Conservation (phyloP, 75 land plant species). For the Isoetes taiwanensis region DNA sequence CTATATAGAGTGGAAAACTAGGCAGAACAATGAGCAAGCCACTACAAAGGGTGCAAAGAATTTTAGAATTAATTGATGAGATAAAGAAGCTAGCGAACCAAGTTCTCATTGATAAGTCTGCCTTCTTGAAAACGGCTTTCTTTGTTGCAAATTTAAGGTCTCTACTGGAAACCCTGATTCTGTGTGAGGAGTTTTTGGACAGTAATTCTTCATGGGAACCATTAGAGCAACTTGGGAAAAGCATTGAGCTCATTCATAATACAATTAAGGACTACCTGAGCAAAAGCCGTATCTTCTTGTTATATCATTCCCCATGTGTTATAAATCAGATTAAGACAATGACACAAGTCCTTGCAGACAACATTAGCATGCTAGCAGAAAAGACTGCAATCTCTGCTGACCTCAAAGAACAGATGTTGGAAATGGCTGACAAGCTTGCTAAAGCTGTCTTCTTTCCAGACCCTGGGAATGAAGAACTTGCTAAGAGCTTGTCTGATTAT, state of each 20-base stretch:
- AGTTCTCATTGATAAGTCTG: conserved; percentile 9
- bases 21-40: too few relatives aligned
- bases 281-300: background rate
- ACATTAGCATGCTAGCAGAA: background rate
- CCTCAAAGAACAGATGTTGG: conserved; percentile 1
- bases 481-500: background rate
- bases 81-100: conserved; percentile 8
- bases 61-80: too few relatives aligned
- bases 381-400: background rate
- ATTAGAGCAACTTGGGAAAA: conserved; percentile 2
- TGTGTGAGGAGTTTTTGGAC: conserved; percentile 1
- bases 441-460: conserved; percentile 7
- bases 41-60: too few relatives aligned
- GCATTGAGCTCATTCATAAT: conserved; percentile 1
- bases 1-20: too few relatives aligned
- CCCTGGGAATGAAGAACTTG: conserved; percentile 11
- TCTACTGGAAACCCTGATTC: conserved; percentile 2
- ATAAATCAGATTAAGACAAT: conserved; percentile 1
- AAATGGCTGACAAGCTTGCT: background rate
- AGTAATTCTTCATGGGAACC: background rate
- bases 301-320: conserved; percentile 3
- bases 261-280: background rate
- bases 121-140: conserved; percentile 14
- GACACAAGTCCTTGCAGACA: conserved; percentile 3
- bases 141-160: conserved; percentile 5